phyloP scores from a whole-genome alignment of 2,329 filamentous ascomycete genomes.

The Phoma herbarum region DNA sequence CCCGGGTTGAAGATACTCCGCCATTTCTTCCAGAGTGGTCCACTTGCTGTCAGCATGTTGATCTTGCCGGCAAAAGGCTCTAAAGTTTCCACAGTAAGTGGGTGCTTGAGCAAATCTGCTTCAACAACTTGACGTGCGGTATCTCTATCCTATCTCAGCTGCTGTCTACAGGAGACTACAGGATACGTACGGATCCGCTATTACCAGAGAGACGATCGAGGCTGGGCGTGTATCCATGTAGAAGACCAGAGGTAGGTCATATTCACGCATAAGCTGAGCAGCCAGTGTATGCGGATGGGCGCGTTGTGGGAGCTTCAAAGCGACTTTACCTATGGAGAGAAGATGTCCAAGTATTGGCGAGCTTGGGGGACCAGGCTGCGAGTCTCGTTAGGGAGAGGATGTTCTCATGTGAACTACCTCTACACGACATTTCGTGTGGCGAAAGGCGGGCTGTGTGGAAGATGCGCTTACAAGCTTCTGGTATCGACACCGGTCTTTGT shows the following conservation, averaged over 20 bases:
- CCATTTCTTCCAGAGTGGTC: conserved; percentile 56
- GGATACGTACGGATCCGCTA: background rate
- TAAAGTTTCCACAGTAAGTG: conserved; percentile 15
- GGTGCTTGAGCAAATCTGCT: background rate
- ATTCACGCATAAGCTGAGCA: conserved; percentile 32
- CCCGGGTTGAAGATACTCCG: conserved; percentile 56
- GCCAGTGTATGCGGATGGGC: conserved; percentile 46
- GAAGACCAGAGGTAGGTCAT: conserved; percentile 50
- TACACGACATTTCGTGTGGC: background rate
- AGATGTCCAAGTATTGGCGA: conserved; percentile 50
- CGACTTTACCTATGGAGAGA: conserved; percentile 44
- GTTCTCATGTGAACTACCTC: background rate
- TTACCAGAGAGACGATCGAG: background rate
- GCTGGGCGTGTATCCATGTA: conserved; percentile 48
- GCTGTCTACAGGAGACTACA: too few species aligned
- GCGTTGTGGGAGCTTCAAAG: conserved; percentile 43
- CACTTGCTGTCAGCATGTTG: conserved; percentile 52
- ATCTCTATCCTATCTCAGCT: background rate
- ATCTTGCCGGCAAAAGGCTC: conserved; percentile 48
- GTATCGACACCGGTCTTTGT: background rate
- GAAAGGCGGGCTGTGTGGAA: background rate
- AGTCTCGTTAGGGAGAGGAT: background rate
- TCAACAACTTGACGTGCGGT: conserved; percentile 1
- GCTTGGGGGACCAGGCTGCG: conserved; percentile 50
- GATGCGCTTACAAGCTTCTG: background rate